These are phyloP conservation scores for Marchantia polymorpha DNA, from an alignment of 225 moss, liverwort and hornwort genomes.

Conservation along the genomic window DNA sequence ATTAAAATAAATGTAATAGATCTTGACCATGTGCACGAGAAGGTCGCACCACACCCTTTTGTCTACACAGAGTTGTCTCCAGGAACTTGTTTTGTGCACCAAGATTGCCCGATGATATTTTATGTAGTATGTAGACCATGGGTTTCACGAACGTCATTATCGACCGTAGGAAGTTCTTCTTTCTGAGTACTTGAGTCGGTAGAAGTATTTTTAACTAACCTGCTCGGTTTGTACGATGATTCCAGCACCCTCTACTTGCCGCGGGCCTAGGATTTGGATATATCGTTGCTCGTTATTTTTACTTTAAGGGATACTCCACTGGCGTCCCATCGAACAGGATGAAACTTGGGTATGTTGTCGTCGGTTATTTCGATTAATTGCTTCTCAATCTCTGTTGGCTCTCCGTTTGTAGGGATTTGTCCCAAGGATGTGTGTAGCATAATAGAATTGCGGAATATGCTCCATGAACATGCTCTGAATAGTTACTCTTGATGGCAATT, in stretches of 20 bases:
- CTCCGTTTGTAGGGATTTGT: too few relatives aligned
- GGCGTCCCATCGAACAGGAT: constrained; percentile 39
- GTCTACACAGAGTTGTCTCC: not conserved
- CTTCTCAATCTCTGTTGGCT: not conserved
- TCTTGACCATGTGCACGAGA: not conserved
- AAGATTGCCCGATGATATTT: not conserved
- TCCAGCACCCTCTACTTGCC: constrained; percentile 54
- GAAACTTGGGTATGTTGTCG: constrained; percentile 9
- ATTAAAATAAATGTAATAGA: not conserved
- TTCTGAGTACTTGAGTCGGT: not conserved
- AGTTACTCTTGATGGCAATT: not conserved
- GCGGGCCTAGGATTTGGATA: constrained; percentile 36
- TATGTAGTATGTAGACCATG: not conserved
- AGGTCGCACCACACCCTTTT: not conserved
- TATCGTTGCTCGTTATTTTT: constrained; percentile 38
- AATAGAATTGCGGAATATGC: too few relatives aligned
- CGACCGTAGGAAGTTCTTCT: not conserved
- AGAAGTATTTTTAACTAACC: not conserved
- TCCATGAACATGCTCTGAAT: too few relatives aligned
- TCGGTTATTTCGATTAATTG: too few relatives aligned
- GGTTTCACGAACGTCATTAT: not conserved
- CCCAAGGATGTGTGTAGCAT: too few relatives aligned
- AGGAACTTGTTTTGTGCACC: not conserved
- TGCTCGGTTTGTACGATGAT: not conserved
- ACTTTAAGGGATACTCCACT: constrained; percentile 56